Evolutionary conservation across 257 asterid genomes (phyloP), one percentile per base, ranked within the genome.

Genomic region (Nemophila menziesii): DNA sequence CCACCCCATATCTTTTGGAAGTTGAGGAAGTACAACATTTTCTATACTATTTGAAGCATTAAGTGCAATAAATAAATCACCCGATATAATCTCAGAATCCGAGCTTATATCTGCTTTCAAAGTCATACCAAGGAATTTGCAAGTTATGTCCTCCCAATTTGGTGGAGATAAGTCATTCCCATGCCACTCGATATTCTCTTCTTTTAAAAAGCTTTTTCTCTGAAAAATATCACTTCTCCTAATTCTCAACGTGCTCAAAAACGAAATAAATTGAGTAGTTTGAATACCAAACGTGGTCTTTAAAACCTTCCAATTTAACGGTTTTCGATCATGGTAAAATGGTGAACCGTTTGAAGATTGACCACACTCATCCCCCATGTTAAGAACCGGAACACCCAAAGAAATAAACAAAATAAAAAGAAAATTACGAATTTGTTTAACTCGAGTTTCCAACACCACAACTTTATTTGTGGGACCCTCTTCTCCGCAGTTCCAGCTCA

Each of bases 321-420:
- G 71, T 48, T 60, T 65, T 1, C 80, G 77, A 47, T 78, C 76
- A 14, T 55, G 41, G 27, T 69, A 61, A 41, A 55, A 55, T 4
- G 54, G 63, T 59, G 83, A 74, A 11, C 95, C 98, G 38, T 73
- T 64, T 3, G 58, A 53, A 20, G 96, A 85, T 55, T 57, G 92
- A 60, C 96, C 96, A 51, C 92, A 85, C 59, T 90, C 96, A 57
- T 90, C 94, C 33, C 96, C 98, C 96, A 84, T 90, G 83, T 72
- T 85, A n/a, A 90, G 78, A 26, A 90, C 72, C 1, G 98, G 98
- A 50, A 85, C 85, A 1, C 98, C 98, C 51, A 70, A 49, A 17
- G 94, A 84, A 57, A 85, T 50, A 45, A 81, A 85, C 61, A 89
- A 44, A 20, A 77, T 63, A 64, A 89, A 84, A 52, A 81, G 65